These are phyloP conservation scores for Wakefieldia striispora DNA, from an alignment of 768 basidiomycete species.

Conservation along the genomic window DNA sequence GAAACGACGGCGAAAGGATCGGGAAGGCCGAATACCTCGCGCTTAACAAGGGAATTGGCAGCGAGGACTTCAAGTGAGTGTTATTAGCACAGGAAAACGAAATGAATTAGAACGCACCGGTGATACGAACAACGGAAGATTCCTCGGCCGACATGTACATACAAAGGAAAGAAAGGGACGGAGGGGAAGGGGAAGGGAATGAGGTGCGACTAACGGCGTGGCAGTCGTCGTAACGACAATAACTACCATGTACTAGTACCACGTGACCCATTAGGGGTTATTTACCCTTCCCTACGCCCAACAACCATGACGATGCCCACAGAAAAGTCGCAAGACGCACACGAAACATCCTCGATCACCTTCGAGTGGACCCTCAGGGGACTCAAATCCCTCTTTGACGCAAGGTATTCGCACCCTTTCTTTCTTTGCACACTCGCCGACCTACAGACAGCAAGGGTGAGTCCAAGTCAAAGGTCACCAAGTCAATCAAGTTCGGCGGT, in stretches of 20 bases:
- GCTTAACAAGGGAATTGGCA: conserved; percentile 70
- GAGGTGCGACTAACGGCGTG: neutral
- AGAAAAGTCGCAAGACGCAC: conserved; percentile 37
- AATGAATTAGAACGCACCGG: conserved; percentile 10
- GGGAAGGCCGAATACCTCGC: conserved; percentile 76
- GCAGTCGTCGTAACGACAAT: neutral
- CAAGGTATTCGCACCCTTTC: conserved; percentile 40
- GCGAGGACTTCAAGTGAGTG: conserved; percentile 61
- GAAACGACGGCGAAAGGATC: conserved; percentile 89
- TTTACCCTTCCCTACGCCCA: neutral
- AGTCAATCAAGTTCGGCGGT: conserved; percentile 73
- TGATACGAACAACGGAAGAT: conserved; percentile 22
- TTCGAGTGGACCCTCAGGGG: conserved; percentile 80
- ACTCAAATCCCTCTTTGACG: conserved; percentile 72
- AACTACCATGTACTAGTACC: neutral
- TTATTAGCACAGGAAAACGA: neutral
- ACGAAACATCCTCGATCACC: conserved; percentile 54
- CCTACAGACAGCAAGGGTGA: conserved; percentile 56
- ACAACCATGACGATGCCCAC: neutral
- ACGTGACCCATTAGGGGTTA: conserved; percentile 6
- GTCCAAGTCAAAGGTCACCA: conserved; percentile 71
- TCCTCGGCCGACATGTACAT: conserved; percentile 23
- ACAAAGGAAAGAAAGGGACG: neutral
- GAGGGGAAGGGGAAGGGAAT: neutral
- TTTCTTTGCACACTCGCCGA: neutral